Base-by-base conservation (phyloP, 2,329 filamentous ascomycete genomes). In the Dothidotthia symphoricarpi region DNA sequence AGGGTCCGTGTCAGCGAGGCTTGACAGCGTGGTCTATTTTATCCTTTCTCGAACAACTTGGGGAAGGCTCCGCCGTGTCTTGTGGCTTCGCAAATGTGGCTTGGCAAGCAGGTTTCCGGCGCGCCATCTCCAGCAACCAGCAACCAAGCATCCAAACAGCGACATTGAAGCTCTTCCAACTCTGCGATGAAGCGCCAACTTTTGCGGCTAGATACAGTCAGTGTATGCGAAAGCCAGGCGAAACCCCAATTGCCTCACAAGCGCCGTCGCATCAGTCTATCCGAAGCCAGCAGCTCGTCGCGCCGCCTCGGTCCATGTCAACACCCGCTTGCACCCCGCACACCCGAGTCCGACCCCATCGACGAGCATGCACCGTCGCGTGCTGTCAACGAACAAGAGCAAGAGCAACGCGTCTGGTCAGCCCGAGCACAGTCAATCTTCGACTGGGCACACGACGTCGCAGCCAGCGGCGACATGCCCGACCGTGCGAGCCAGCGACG, bases 111-210 rank as follows among this genome's bases (percentile, higher is more conserved):
- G n/a, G n/a, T n/a, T n/a, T n/a, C n/a, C n/a, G n/a, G n/a, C n/a
- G n/a, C n/a, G n/a, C n/a, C n/a, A n/a, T n/a, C n/a, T n/a, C n/a
- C n/a, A n/a, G n/a, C n/a, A n/a, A n/a, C n/a, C n/a, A n/a, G n/a
- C n/a, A n/a, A n/a, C n/a, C n/a, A n/a, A n/a, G n/a, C n/a, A n/a
- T n/a, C n/a, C n/a, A n/a, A n/a, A n/a, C n/a, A n/a, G n/a, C n/a
- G n/a, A n/a, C n/a, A n/a, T n/a, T n/a, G n/a, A n/a, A n/a, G n/a
- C n/a, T n/a, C n/a, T n/a, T n/a, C n/a, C 15, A 4, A 28, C 12
- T 28, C 14, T 34, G 25, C 16, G n/a, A 34, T 34, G 32, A 34
- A 34, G 16, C 32, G 32, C 32, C 32, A 34, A 17, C 32, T 34
- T 27, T 34, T 24, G 12, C 32, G 16, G 15, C 32, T 24, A n/a